Percentiles rank a stretch among this genome's conserved stretches.
These are phyloP conservation scores for Staphylotrichum tortipilum DNA, from an alignment of 495 filamentous ascomycete genomes.

Conservation along the genomic window DNA sequence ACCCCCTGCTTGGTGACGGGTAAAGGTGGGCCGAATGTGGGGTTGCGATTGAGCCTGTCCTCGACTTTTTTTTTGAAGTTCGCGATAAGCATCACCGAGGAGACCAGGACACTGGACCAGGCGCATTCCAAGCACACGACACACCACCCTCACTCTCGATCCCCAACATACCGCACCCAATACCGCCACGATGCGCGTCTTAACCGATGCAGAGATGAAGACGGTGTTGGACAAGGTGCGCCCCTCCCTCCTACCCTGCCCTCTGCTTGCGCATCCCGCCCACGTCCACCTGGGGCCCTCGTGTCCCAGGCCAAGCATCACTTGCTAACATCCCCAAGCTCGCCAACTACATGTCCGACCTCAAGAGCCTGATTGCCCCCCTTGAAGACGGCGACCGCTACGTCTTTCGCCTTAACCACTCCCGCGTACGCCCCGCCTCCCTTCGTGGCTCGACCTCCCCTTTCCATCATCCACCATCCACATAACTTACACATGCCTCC, in stretches of 20 bases:
- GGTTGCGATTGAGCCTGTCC: conserved; percentile 3
- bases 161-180: not conserved
- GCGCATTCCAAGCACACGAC: too few species aligned
- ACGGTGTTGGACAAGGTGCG: conserved; percentile 61
- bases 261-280: too few species aligned
- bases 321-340: conserved; percentile 11
- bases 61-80: conserved; percentile 13
- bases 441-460: not conserved
- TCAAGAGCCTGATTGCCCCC: conserved; percentile 71
- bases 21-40: conserved; percentile 22
- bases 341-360: conserved; percentile 30
- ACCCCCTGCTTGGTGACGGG: conserved; percentile 10
- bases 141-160: not conserved
- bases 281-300: too few species aligned
- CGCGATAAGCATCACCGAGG: conserved; percentile 15
- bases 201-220: conserved; percentile 64
- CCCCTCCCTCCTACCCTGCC: not conserved
- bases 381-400: conserved; percentile 62
- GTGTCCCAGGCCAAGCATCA: not conserved
- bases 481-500: not conserved
- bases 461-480: not conserved
- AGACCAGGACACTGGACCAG: too few species aligned
- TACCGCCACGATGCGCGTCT: conserved; percentile 51
- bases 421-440: conserved; percentile 9
- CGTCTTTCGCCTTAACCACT: conserved; percentile 75